phyloP scores from a whole-genome alignment of 352 stramenopile species.

The Achlya hypogyna region DNA sequence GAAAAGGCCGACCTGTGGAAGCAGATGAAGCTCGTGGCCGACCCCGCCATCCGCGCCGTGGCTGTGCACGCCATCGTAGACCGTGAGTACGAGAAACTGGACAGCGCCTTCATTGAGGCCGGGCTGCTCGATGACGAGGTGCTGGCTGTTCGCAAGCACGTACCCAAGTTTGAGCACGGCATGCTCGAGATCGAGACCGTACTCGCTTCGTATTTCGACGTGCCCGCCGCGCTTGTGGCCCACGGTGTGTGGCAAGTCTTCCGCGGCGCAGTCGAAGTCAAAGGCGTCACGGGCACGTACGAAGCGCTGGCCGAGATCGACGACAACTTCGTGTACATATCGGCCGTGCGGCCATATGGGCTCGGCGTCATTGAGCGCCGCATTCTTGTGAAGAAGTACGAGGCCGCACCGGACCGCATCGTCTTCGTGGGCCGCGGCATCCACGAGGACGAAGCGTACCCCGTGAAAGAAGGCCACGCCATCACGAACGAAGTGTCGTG shows the following conservation, averaged over 20 bases:
- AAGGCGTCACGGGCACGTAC: background rate
- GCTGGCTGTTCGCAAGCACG: background rate
- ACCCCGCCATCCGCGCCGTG: background rate
- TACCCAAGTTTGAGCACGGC: background rate
- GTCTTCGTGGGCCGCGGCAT: slow-evolving; percentile 18
- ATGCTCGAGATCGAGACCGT: slow-evolving; percentile 1
- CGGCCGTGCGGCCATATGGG: background rate
- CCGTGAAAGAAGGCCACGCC: background rate
- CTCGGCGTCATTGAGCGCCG: slow-evolving; percentile 1
- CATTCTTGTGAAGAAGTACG: slow-evolving; percentile 5
- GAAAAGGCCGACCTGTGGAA: background rate
- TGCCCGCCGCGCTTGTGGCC: background rate
- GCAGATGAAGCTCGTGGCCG: background rate
- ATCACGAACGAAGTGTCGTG: slow-evolving; percentile 2
- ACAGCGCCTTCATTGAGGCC: background rate
- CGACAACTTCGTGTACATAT: background rate
- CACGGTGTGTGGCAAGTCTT: background rate
- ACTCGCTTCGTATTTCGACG: background rate
- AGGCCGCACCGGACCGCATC: background rate
- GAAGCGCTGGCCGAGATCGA: background rate
- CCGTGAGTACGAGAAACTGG: background rate
- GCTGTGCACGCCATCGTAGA: background rate
- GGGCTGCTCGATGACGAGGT: background rate
- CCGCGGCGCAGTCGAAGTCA: background rate
- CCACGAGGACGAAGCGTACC: slow-evolving; percentile 8